A percentile compares a stretch with the other conserved stretches of the same genome.
These are phyloP conservation scores for Apiospora saccharicola DNA, from an alignment of 2,329 filamentous ascomycete genomes.

Conservation along the genomic window DNA sequence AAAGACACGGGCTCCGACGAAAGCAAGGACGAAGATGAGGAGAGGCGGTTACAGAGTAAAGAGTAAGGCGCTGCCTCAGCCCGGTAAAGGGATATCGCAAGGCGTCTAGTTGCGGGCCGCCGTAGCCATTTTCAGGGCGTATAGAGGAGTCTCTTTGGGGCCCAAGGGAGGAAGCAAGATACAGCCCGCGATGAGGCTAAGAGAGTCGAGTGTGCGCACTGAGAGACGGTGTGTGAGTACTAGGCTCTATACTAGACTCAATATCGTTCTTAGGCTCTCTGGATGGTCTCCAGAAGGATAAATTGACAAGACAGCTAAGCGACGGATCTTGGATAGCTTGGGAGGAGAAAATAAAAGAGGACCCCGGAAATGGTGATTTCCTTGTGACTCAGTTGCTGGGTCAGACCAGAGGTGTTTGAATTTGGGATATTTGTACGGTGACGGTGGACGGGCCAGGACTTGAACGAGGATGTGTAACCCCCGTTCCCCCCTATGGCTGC, in stretches of 20 bases:
- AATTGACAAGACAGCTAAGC: constrained; percentile 2
- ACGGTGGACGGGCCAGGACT: constrained; percentile 10
- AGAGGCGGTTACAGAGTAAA: not conserved
- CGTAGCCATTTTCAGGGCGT: constrained; percentile 1
- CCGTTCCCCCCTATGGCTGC: not conserved
- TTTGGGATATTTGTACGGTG: constrained; percentile 17
- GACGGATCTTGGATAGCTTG: constrained; percentile 16
- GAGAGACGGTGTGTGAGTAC: constrained; percentile 18
- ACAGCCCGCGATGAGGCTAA: not conserved
- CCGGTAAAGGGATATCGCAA: constrained; percentile 5
- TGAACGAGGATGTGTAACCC: not conserved
- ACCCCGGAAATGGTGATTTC: constrained; percentile 14
- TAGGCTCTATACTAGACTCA: not conserved
- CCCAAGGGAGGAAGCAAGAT: not conserved
- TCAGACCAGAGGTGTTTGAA: constrained; percentile 11
- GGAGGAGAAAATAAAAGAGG: not conserved
- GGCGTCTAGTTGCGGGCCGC: not conserved
- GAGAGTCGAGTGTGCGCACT: not conserved
- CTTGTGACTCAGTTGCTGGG: constrained; percentile 21
- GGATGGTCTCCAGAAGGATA: constrained; percentile 1
- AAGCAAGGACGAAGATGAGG: constrained; percentile 11
- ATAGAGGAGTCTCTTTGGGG: not conserved
- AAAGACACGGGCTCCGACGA: not conserved
- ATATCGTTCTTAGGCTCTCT: constrained; percentile 17
- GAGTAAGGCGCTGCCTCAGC: constrained; percentile 2